Base-by-base conservation (phyloP, 2,329 filamentous ascomycete species). In the Aspergillus hiratsukae region DNA sequence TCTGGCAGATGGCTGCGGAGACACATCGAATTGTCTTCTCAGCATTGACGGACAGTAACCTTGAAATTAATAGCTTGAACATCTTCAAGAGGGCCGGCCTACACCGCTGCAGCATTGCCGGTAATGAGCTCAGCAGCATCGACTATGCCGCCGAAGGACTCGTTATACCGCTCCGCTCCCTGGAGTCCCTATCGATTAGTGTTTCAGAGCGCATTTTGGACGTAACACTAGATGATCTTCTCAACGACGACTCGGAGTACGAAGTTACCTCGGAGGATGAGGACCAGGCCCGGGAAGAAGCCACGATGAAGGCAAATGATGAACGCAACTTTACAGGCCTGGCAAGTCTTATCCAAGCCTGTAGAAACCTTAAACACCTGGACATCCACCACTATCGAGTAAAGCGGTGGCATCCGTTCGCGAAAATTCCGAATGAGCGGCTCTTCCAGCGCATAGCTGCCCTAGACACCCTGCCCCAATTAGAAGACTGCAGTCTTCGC, bases 301-400 rank as follows among this genome's bases (percentile, higher is more conserved):
- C 53, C 23, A 31, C 45, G 14, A 4, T 2, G 35, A 50, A 56
- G 31, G 35, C 29, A 35, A 28, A 19, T 10, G 21, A 56, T 6
- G 45, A 50, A 3, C 25, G 25, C 10, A 55, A 35, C 9, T 55
- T 55, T 51, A 45, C 9, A 31, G 53, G 53, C 27, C 53, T 55
- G 17, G 29, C 48, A 6, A 19, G 11, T 4, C 6, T 55, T 14
- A 3, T 55, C 28, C 31, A 55, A 23, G 48, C 17, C n/a, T 49
- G 54, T 27, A 21, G 49, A 7, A n/a, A 28, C 11, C 45, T 56
- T 23, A 50, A 53, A 23, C 41, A 28, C 49, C 50, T 53, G 8
- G 54, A 56, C 43, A 31, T 56, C 3, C 45, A 56, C 52, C 23
- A 56, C 45, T 56, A 52, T 40, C 19, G 29, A 19, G 31, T 55